phyloP scores from a whole-genome alignment of 2,329 filamentous ascomycete genomes.

The Coniochaeta sp. region DNA sequence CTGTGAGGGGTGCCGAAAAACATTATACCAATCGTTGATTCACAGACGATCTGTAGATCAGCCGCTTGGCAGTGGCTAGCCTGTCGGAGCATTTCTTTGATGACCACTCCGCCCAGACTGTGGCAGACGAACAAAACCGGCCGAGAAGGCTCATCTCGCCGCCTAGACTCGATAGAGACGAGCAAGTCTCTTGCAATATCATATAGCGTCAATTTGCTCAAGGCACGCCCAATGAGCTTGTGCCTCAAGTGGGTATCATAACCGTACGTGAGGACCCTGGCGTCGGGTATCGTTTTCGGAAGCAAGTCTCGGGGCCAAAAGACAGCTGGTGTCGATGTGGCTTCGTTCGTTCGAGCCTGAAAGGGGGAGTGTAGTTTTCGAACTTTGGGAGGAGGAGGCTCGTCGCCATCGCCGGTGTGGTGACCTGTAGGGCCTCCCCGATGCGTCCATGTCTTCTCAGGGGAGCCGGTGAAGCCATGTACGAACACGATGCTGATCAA shows the following conservation, averaged over 20 bases:
- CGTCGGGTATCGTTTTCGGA: conserved; percentile 10
- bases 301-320: conserved; percentile 19
- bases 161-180: conserved; percentile 18
- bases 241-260: conserved; percentile 20
- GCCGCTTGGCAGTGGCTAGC: conserved; percentile 4
- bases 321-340: neutral
- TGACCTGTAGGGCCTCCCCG: neutral
- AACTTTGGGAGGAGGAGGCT: neutral
- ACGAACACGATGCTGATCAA: conserved; percentile 1
- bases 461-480: conserved; percentile 1
- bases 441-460: conserved; percentile 1
- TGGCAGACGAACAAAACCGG: conserved; percentile 22
- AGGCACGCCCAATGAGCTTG: conserved; percentile 9
- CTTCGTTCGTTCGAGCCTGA: neutral
- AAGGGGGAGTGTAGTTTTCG: neutral
- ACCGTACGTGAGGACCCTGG: conserved; percentile 19
- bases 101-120: conserved; percentile 23
- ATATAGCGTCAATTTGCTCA: conserved; percentile 20
- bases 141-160: conserved; percentile 12
- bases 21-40: conserved; percentile 16
- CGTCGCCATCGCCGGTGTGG: neutral
- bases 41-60: conserved; percentile 9
- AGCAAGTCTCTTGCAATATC: conserved; percentile 26
- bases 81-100: conserved; percentile 16
- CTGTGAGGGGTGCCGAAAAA: conserved; percentile 27